Conservation (phyloP, 768 basidiomycete genomes). For the Hydnomerulius pinastri region DNA sequence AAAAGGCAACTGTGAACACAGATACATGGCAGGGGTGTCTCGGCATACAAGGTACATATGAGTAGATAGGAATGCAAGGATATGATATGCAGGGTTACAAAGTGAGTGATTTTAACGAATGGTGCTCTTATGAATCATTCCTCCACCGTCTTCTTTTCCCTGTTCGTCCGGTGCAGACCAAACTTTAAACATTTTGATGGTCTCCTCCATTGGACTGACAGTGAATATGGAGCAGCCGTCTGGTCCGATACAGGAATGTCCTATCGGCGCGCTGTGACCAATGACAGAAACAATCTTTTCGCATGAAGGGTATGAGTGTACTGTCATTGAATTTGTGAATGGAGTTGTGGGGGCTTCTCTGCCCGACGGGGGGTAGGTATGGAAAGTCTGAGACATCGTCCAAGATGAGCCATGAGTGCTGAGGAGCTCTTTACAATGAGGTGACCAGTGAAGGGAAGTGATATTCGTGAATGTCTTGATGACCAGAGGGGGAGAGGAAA, state of each 20-base stretch:
- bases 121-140: constrained; percentile 22
- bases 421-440: constrained; percentile 83
- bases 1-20: constrained; percentile 8
- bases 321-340: constrained; percentile 46
- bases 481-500: constrained; percentile 49
- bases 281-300: constrained; percentile 52
- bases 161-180: constrained; percentile 42
- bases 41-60: constrained; percentile 9
- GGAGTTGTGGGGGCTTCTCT: constrained; percentile 24
- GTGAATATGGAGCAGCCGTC: constrained; percentile 66
- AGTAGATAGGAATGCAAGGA: constrained; percentile 9
- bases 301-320: constrained; percentile 56
- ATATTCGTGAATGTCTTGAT: constrained; percentile 49
- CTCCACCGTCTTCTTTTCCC: constrained; percentile 19
- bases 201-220: constrained; percentile 62
- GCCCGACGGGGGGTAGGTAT: constrained; percentile 17
- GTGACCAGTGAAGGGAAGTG: constrained; percentile 67
- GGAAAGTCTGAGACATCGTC: constrained; percentile 21
- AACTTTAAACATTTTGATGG: constrained; percentile 75
- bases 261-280: constrained; percentile 56
- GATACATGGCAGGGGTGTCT: constrained; percentile 4
- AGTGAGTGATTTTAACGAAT: constrained; percentile 24
- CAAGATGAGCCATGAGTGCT: constrained; percentile 64
- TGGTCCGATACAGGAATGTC: constrained; percentile 64
- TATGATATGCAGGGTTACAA: constrained; percentile 3